Conservation (phyloP, 78 protist genomes). For the Andalucia godoyi region DNA sequence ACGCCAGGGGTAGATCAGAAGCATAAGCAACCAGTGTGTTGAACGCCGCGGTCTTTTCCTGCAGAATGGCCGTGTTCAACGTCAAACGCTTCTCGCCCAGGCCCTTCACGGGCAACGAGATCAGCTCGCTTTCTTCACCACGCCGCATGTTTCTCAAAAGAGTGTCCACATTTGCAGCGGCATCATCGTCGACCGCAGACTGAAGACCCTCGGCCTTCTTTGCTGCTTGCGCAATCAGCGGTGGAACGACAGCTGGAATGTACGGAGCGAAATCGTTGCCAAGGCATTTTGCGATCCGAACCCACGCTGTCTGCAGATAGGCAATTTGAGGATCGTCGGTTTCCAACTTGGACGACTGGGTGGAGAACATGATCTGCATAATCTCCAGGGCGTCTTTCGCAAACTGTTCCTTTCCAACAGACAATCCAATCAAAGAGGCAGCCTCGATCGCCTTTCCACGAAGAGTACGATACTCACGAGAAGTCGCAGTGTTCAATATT, state of each 20-base stretch:
- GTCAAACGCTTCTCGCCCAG: neutral
- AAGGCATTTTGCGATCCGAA: conserved; percentile 63
- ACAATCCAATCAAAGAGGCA: conserved; percentile 68
- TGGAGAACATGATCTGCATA: conserved; percentile 34
- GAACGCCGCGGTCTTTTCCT: neutral
- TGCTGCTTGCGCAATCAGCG: conserved; percentile 13
- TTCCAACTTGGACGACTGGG: conserved; percentile 16
- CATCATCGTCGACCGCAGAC: neutral
- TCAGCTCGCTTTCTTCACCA: too few relatives aligned
- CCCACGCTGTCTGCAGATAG: conserved; percentile 67
- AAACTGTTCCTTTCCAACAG: conserved; percentile 74
- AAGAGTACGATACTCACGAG: conserved; percentile 9
- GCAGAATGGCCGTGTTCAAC: neutral
- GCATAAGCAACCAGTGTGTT: neutral
- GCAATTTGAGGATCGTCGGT: conserved; percentile 67
- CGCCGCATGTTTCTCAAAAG: too few relatives aligned
- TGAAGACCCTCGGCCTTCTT: neutral
- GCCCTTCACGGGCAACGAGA: too few relatives aligned
- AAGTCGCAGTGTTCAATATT: conserved; percentile 15
- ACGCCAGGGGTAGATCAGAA: neutral
- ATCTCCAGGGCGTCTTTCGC: conserved; percentile 35
- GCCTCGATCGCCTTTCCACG: conserved; percentile 83
- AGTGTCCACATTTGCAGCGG: neutral
- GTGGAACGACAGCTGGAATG: conserved; percentile 47
- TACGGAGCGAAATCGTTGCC: conserved; percentile 66